Conservation (phyloP, 179 eudicot genomes). For the Sideroxylon spinosum region DNA sequence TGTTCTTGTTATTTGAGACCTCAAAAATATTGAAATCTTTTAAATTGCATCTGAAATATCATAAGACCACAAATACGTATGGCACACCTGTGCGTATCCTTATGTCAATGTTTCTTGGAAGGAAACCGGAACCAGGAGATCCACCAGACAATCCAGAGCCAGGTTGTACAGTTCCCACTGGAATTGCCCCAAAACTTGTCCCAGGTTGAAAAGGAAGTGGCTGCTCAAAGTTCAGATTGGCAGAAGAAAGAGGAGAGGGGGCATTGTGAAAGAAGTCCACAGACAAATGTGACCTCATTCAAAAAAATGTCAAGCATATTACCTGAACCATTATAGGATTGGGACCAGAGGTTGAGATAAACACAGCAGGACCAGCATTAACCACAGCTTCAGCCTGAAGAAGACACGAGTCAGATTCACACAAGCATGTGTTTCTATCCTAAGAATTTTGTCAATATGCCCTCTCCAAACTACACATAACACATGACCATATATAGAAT, state of each 20-base stretch:
- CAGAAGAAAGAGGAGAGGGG: background rate
- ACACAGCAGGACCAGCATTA: conserved; percentile 91
- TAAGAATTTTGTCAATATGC: background rate
- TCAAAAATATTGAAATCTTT: background rate
- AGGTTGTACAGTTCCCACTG: conserved; percentile 40
- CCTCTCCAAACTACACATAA: background rate
- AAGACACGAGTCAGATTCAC: conserved; percentile 13
- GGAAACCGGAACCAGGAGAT: conserved; percentile 48
- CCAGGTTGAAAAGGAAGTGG: conserved; percentile 85
- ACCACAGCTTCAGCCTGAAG: conserved; percentile 77
- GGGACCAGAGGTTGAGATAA: conserved; percentile 78
- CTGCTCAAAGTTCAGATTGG: conserved; percentile 30
- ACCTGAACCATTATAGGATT: conserved; percentile 99
- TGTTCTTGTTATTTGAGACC: background rate
- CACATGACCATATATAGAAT: too few relatives aligned
- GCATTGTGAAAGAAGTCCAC: background rate
- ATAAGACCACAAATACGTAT: conserved; percentile 3
- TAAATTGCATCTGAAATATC: background rate
- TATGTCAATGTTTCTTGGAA: conserved; percentile 82
- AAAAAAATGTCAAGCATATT: conserved; percentile 2
- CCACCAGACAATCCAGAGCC: conserved; percentile 48
- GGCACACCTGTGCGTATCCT: conserved; percentile 82
- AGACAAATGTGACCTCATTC: background rate
- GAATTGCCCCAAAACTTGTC: conserved; percentile 58
- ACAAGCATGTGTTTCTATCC: background rate